Evolutionary conservation across 2,329 filamentous ascomycete species (phyloP).

Genomic region (Geosmithia morbida): DNA sequence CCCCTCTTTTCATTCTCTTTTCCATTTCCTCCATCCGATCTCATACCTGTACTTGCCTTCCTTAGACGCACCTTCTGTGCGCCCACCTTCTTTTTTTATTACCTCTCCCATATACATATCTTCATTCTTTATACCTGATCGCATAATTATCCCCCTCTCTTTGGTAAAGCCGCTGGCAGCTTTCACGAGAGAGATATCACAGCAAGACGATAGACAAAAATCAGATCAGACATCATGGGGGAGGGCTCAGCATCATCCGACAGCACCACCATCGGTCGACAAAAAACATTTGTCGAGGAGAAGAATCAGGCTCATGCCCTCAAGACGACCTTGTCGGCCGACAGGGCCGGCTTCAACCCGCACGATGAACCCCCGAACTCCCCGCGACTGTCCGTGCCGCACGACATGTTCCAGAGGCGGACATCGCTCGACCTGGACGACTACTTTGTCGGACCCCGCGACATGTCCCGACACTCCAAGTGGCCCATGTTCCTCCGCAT

Average conservation of each 20-base stretch:
- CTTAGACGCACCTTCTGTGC: no score
- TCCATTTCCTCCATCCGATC: not conserved
- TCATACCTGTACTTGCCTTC: not conserved
- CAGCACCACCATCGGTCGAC: not conserved
- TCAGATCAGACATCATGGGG: not conserved
- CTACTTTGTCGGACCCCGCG: constrained; percentile 52
- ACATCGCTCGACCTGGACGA: constrained; percentile 37
- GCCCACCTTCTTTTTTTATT: not conserved
- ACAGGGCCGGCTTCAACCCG: not conserved
- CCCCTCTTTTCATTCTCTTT: not conserved
- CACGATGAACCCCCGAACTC: constrained; percentile 9
- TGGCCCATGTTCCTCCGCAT: constrained; percentile 63
- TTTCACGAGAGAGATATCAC: not conserved
- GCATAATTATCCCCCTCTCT: no score
- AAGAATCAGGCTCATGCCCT: not conserved
- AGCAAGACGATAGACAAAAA: not conserved
- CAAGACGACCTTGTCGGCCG: not conserved
- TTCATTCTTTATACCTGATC: not conserved
- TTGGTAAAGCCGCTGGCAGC: not conserved
- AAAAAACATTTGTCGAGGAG: not conserved
- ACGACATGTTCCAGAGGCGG: constrained; percentile 14
- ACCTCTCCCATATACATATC: not conserved
- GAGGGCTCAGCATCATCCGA: not conserved
- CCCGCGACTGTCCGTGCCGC: constrained; percentile 11
- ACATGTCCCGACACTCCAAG: constrained; percentile 61